These are phyloP conservation scores for Cystobasidium slooffiae DNA, from an alignment of 1,284 basidiomycete species.

Conservation along the genomic window DNA sequence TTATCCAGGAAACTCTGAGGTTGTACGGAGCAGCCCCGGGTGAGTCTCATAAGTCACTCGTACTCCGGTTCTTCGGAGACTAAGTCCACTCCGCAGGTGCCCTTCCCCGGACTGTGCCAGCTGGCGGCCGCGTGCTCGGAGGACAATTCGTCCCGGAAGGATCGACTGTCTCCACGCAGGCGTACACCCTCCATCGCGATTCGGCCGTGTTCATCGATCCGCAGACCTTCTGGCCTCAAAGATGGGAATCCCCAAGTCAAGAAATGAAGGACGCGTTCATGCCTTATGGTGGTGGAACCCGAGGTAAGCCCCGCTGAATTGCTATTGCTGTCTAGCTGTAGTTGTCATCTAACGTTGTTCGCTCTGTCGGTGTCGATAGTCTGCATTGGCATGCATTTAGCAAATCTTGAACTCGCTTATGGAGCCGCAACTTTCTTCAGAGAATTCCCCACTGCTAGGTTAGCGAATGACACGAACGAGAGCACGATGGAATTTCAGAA, in stretches of 20 bases:
- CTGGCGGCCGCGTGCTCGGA: constrained; percentile 11
- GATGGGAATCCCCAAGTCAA: constrained; percentile 17
- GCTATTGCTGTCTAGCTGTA: background rate
- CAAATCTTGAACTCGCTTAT: constrained; percentile 8
- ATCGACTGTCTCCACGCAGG: constrained; percentile 17
- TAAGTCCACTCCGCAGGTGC: background rate
- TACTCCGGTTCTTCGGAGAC: background rate
- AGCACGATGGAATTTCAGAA: constrained; percentile 19
- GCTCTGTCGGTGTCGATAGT: background rate
- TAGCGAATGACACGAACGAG: constrained; percentile 3
- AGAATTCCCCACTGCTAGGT: constrained; percentile 9
- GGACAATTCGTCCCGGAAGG: constrained; percentile 5
- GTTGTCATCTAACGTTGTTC: background rate
- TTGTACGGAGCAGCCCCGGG: constrained; percentile 29
- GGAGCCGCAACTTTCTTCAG: constrained; percentile 18
- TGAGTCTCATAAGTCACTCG: background rate
- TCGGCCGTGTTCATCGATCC: background rate
- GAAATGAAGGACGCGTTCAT: constrained; percentile 33
- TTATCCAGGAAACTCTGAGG: constrained; percentile 27
- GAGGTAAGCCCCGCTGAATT: background rate
- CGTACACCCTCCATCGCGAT: constrained; percentile 19
- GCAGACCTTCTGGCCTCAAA: background rate
- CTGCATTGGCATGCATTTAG: constrained; percentile 29
- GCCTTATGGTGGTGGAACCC: constrained; percentile 24
- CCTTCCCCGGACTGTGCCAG: constrained; percentile 13